These are phyloP conservation scores for Didymella lethalis DNA, from an alignment of 2,329 filamentous ascomycete genomes.

Conservation along the genomic window DNA sequence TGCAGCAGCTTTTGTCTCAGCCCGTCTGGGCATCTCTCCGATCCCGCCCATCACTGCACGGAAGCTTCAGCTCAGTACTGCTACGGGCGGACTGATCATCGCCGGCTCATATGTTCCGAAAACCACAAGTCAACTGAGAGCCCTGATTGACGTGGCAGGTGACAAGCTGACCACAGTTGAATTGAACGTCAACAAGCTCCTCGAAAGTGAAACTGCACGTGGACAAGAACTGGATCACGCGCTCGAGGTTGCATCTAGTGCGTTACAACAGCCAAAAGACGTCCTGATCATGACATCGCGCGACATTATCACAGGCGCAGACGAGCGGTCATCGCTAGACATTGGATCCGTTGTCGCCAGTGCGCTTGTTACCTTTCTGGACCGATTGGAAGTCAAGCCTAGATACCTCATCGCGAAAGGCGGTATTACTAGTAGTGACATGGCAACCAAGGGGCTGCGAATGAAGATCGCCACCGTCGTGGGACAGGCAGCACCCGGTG, in stretches of 20 bases:
- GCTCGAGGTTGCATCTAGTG: constrained; percentile 35
- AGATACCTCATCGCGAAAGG: constrained; percentile 67
- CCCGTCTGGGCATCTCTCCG: constrained; percentile 61
- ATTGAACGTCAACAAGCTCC: constrained; percentile 59
- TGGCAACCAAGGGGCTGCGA: constrained; percentile 64
- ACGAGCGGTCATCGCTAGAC: constrained; percentile 61
- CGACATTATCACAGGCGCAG: constrained; percentile 58
- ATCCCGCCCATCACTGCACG: constrained; percentile 60
- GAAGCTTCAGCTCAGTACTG: constrained; percentile 52
- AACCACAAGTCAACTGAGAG: constrained; percentile 63
- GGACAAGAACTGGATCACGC: constrained; percentile 50
- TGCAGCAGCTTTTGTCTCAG: constrained; percentile 58
- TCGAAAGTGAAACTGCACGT: constrained; percentile 50
- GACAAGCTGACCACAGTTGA: constrained; percentile 56
- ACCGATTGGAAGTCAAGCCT: constrained; percentile 57
- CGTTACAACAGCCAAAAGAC: constrained; percentile 58
- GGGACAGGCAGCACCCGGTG: constrained; percentile 65
- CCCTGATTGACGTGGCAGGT: constrained; percentile 52
- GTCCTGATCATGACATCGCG: constrained; percentile 68
- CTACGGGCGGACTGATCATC: constrained; percentile 61
- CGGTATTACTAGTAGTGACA: constrained; percentile 67
- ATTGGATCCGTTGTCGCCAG: constrained; percentile 63
- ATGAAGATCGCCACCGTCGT: constrained; percentile 64
- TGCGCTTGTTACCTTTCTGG: constrained; percentile 61
- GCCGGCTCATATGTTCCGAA: constrained; percentile 68